phyloP scores from a whole-genome alignment of 305 asterid species.

The Fraxinus greggii region DNA sequence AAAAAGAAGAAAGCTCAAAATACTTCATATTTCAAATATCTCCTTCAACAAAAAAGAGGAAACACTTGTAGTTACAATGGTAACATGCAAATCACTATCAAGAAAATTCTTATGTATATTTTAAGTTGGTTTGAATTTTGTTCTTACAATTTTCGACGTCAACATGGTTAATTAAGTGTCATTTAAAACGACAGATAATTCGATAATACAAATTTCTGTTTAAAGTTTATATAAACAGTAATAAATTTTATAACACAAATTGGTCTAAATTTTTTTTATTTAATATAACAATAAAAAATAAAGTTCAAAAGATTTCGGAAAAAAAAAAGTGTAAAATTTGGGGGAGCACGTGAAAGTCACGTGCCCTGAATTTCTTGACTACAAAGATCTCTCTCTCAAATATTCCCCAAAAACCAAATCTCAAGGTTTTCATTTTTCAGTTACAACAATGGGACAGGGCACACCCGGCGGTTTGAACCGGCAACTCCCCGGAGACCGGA shows the following conservation, averaged over 20 bases:
- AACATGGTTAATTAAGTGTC: not conserved
- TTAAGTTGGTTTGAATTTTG: no score
- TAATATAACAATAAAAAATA: no score
- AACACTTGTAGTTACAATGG: no score
- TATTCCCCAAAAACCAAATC: not conserved
- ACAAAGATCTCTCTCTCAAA: not conserved
- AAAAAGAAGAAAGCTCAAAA: no score
- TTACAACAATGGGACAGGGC: slow-evolving; percentile 44
- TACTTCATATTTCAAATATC: no score
- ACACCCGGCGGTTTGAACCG: slow-evolving; percentile 52
- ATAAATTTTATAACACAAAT: not conserved
- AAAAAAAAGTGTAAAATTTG: not conserved
- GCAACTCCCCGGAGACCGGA: slow-evolving; percentile 44
- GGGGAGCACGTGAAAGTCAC: not conserved
- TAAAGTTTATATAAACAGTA: not conserved
- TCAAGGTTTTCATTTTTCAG: not conserved
- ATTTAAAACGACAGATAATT: no score
- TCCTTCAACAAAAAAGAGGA: no score
- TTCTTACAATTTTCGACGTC: no score
- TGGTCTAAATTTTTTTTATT: not conserved
- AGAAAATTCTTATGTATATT: no score
- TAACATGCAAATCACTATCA: no score
- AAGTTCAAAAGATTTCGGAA: not conserved
- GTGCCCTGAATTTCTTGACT: not conserved
- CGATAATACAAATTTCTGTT: not conserved